These are phyloP conservation scores for Brasilioporus rufonigricans DNA, from an alignment of 768 basidiomycete species.

Conservation along the genomic window DNA sequence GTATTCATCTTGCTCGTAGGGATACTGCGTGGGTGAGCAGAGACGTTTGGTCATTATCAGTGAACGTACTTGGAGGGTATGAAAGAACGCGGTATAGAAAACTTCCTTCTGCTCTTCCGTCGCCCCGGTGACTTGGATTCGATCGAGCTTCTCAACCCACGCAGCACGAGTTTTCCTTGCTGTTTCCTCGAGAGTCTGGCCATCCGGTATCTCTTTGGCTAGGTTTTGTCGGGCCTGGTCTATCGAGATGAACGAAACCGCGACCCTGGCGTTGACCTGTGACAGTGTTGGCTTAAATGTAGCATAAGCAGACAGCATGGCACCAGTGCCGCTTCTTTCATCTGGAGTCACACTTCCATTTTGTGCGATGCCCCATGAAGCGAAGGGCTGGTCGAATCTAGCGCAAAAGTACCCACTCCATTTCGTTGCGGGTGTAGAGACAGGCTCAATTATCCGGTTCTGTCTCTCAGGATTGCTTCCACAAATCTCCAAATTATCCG, in stretches of 20 bases:
- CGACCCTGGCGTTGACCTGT: constrained; percentile 54
- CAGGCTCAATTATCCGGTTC: constrained; percentile 65
- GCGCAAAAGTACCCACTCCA: constrained; percentile 55
- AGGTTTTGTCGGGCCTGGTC: constrained; percentile 59
- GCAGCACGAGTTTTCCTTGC: constrained; percentile 43
- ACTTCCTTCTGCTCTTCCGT: constrained; percentile 44
- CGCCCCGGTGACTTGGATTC: constrained; percentile 49
- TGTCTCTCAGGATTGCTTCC: constrained; percentile 69
- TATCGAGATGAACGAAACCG: constrained; percentile 72
- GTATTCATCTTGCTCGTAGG: constrained; percentile 70
- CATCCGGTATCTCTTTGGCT: constrained; percentile 48
- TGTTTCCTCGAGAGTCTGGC: constrained; percentile 49
- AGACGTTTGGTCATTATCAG: background rate
- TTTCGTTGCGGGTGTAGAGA: constrained; percentile 37
- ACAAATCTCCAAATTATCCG: constrained; percentile 46
- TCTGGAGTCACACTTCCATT: constrained; percentile 38
- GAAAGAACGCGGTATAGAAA: constrained; percentile 64
- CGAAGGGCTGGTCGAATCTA: constrained; percentile 49
- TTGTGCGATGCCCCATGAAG: constrained; percentile 47
- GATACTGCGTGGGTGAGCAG: constrained; percentile 49
- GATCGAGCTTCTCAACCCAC: constrained; percentile 59
- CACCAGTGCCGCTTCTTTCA: constrained; percentile 36
- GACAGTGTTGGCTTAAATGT: constrained; percentile 36
- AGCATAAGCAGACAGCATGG: constrained; percentile 51
- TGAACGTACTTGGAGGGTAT: constrained; percentile 51